phyloP scores from a whole-genome alignment of 345 rosid species.

The Populus deltoides region DNA sequence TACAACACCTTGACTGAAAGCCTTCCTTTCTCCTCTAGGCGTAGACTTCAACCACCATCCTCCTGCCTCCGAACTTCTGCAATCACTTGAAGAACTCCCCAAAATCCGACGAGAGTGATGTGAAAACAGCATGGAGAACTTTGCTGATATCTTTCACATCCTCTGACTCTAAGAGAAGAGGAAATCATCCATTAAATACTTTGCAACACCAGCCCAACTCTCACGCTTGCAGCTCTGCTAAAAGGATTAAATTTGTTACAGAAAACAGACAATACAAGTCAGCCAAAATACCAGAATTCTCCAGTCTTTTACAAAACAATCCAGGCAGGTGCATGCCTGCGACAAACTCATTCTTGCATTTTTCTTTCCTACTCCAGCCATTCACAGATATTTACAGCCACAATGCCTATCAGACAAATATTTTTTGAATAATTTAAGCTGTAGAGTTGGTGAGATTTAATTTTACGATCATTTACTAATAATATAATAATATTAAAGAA shows the following conservation, averaged over 20 bases:
- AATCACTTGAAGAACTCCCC: constrained; percentile 76
- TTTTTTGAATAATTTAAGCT: no score
- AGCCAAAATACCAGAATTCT: not conserved
- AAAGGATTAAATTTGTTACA: not conserved
- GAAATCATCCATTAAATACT: constrained; percentile 77
- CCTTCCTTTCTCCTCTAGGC: constrained; percentile 69
- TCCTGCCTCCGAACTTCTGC: constrained; percentile 73
- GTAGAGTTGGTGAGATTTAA: no score
- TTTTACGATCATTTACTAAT: no score
- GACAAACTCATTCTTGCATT: not conserved
- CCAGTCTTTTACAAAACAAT: not conserved
- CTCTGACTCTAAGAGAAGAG: constrained; percentile 58
- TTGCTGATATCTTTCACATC: constrained; percentile 51
- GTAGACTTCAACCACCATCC: constrained; percentile 56
- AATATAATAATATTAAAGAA: no score
- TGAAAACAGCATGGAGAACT: constrained; percentile 49
- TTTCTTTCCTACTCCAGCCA: no score
- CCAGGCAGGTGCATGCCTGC: not conserved
- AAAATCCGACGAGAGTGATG: constrained; percentile 62
- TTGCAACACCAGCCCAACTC: constrained; percentile 69
- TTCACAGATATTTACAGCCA: no score
- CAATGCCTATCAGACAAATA: no score
- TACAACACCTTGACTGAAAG: constrained; percentile 59
- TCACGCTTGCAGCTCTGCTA: constrained; percentile 73
- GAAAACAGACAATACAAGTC: not conserved